Conservation (phyloP, 2,329 filamentous ascomycete genomes). For the Pleomassaria siparia region DNA sequence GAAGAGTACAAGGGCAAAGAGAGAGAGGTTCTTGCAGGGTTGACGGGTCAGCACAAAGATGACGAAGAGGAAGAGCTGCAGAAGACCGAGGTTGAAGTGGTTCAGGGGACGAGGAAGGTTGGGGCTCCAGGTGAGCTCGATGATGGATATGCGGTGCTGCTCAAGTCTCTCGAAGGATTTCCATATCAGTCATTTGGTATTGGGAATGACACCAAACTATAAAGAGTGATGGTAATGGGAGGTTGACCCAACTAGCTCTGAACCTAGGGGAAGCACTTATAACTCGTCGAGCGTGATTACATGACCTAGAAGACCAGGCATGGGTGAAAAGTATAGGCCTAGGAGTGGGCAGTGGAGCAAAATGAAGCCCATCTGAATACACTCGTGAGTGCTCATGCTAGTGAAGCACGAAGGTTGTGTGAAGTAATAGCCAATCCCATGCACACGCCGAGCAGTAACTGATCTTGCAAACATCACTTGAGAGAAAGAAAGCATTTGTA, state of each 20-base stretch:
- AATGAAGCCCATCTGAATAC: neutral
- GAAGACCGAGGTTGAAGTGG: constrained; percentile 40
- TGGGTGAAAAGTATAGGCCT: no score
- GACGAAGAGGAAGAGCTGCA: constrained; percentile 47
- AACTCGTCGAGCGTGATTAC: no score
- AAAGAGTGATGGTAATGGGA: neutral
- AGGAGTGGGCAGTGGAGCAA: neutral
- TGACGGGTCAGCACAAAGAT: constrained; percentile 70
- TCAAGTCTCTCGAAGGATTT: constrained; percentile 59
- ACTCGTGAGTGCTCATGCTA: no score
- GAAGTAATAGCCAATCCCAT: no score
- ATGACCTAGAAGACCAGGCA: no score
- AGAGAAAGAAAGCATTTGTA: neutral
- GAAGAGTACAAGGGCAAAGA: constrained; percentile 76
- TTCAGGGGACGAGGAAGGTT: constrained; percentile 41
- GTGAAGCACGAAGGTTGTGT: no score
- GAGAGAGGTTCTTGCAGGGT: constrained; percentile 78
- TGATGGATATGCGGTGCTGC: constrained; percentile 62
- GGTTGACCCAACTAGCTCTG: no score
- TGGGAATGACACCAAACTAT: constrained; percentile 1
- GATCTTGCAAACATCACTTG: neutral
- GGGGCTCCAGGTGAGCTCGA: constrained; percentile 57
- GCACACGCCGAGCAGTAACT: neutral
- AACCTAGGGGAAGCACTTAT: no score
- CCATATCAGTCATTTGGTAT: constrained; percentile 64